phyloP scores from a whole-genome alignment of 1,284 basidiomycete species.

The Mrakiaceae sp. region DNA sequence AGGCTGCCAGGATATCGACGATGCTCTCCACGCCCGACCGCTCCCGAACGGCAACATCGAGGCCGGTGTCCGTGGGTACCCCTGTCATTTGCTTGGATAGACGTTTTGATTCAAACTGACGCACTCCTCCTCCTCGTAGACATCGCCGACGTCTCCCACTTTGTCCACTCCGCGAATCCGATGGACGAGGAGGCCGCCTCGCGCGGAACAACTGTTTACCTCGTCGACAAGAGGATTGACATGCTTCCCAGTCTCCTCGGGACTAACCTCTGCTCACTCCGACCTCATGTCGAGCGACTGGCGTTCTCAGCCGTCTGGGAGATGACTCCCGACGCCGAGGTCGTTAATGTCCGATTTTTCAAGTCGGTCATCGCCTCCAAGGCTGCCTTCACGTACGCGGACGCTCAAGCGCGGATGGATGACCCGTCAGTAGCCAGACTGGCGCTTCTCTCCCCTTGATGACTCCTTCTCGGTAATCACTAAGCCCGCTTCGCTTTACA shows the following conservation, averaged over 20 bases:
- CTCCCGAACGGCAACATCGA: conserved; percentile 93
- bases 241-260: conserved; percentile 93
- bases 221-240: conserved; percentile 97
- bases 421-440: conserved; percentile 51
- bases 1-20: conserved; percentile 98
- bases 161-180: conserved; percentile 83
- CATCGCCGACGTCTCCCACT: conserved; percentile 97
- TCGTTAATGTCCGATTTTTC: conserved; percentile 80
- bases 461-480: neutral
- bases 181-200: conserved; percentile 96
- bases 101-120: neutral
- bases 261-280: conserved; percentile 89
- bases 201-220: conserved; percentile 92
- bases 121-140: conserved; percentile 42
- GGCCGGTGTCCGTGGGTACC: conserved; percentile 84
- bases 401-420: conserved; percentile 89
- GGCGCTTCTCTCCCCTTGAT: neutral
- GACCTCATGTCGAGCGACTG: conserved; percentile 85
- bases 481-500: conserved; percentile 26
- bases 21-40: conserved; percentile 85
- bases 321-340: conserved; percentile 71
- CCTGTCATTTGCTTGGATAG: neutral
- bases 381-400: conserved; percentile 94
- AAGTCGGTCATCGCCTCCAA: conserved; percentile 97
- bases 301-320: conserved; percentile 98